These are phyloP conservation scores for Pseudohyphozyma bogoriensis DNA, from an alignment of 768 basidiomycete species.

Conservation along the genomic window DNA sequence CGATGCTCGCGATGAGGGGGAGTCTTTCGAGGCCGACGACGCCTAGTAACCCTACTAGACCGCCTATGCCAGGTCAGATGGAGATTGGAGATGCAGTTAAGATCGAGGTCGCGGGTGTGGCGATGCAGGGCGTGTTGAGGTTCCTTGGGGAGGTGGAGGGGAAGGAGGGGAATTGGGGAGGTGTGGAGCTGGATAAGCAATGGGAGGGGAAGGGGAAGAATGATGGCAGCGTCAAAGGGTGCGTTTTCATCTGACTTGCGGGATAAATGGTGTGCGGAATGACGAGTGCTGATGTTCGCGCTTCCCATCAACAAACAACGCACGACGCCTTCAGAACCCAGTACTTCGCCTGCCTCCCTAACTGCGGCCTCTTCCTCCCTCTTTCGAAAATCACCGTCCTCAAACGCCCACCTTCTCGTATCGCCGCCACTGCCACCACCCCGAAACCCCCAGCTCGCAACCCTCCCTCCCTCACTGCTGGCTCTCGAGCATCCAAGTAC, in stretches of 20 bases:
- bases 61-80: background rate
- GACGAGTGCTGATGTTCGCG: too few species aligned
- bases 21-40: too few species aligned
- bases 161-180: slow-evolving; percentile 84
- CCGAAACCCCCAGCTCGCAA: slow-evolving; percentile 7
- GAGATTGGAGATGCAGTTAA: slow-evolving; percentile 72
- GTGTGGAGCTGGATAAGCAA: slow-evolving; percentile 76
- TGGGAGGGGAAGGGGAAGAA: slow-evolving; percentile 92
- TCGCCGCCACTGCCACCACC: slow-evolving; percentile 48
- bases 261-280: too few species aligned
- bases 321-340: slow-evolving; percentile 46
- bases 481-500: slow-evolving; percentile 76
- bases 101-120: slow-evolving; percentile 68
- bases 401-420: slow-evolving; percentile 57
- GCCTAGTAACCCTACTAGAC: too few species aligned
- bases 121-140: slow-evolving; percentile 63
- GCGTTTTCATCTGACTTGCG: slow-evolving; percentile 39
- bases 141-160: slow-evolving; percentile 80
- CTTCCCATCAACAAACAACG: background rate
- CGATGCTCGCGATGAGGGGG: background rate
- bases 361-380: slow-evolving; percentile 85
- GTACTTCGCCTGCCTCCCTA: slow-evolving; percentile 75
- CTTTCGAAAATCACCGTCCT: slow-evolving; percentile 68
- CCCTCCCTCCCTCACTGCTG: slow-evolving; percentile 52
- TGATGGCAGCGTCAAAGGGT: slow-evolving; percentile 81